Percentiles rank a stretch among this genome's conserved stretches.
Conservation (phyloP, 306 rosid species). For the Astragalus glycyphyllos region DNA sequence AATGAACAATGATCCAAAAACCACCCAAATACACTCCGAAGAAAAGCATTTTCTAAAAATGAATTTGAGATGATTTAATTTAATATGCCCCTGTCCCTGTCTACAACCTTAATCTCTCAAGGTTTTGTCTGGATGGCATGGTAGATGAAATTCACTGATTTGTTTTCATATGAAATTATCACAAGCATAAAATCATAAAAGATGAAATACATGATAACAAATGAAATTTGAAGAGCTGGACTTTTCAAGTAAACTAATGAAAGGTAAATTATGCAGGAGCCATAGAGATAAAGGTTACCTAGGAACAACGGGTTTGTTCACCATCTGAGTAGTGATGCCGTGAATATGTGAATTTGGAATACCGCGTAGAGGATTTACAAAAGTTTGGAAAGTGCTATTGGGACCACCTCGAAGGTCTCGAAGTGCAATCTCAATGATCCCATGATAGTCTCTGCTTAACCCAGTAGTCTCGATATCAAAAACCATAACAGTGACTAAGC, state of each 20-base stretch:
- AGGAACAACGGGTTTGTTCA: slow-evolving; percentile 69
- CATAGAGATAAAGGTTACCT: slow-evolving; percentile 61
- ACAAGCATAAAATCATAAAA: not conserved
- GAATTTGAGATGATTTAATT: not conserved
- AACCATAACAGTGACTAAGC: slow-evolving; percentile 62
- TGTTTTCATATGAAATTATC: not conserved
- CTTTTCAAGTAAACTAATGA: slow-evolving; percentile 16
- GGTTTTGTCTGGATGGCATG: not conserved
- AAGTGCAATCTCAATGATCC: slow-evolving; percentile 82
- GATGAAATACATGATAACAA: slow-evolving; percentile 3
- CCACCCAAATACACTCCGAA: slow-evolving; percentile 31
- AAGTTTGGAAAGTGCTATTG: slow-evolving; percentile 86
- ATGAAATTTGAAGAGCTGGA: slow-evolving; percentile 12
- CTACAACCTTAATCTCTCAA: slow-evolving; percentile 11
- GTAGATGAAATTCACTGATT: not conserved
- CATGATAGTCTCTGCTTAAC: slow-evolving; percentile 54
- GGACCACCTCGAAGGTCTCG: slow-evolving; percentile 87
- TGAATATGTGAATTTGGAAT: slow-evolving; percentile 64
- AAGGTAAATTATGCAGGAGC: slow-evolving; percentile 14
- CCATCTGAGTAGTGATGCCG: slow-evolving; percentile 69
- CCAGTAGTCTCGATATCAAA: slow-evolving; percentile 92
- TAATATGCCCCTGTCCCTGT: slow-evolving; percentile 2
- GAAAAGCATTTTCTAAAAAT: slow-evolving; percentile 14
- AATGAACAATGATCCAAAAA: slow-evolving; percentile 15
- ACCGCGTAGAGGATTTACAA: slow-evolving; percentile 74